Base-by-base conservation (phyloP, 2,329 filamentous ascomycete genomes). In the Aspergillus costaricaensis region DNA sequence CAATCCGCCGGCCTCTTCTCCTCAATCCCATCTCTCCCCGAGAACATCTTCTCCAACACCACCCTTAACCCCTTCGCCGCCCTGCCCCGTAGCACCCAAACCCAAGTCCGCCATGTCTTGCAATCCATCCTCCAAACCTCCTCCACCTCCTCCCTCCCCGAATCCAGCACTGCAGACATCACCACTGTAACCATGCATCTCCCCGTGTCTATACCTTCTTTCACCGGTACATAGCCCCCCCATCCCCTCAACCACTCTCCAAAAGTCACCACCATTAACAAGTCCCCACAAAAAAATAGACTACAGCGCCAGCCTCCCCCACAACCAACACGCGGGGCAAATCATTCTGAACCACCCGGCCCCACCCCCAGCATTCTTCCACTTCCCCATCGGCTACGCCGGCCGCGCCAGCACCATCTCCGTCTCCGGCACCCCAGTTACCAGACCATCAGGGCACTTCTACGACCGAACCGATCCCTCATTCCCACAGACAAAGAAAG, bases 181-280 rank as follows among this genome's bases (percentile, higher is more conserved):
- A 63, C 72, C 41, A 69, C 76, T 32, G 80, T 82, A 17, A 72
- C 72, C 4, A 71, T 86, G 64, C 82, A 87, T 66, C 68, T 88
- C 0, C 87, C 86, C 0, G 72, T 89, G 39, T 70, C 76, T 3
- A 81, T 86, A 17, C 78, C 79, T 4, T 85, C 84, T 38, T 88
- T 86, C 67, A 83, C 79, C 48, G 86, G 68, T 70, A 87, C 69
- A 86, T 70, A 87, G 7, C 25, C 7, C 0, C 7, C 25, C 69
- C 21, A 86, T 85, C 71, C 84, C 81, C 2, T 84, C 81, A 79
- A 8, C 79, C 85, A 48, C 84, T 86, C 23, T 2, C 23, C 25
- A 25, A 25, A 25, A 27, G 25, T 27, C 25, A 27, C 76, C 79
- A 82, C 80, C 17, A 36, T 73, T 77, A 15, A 77, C 75, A 27